These are phyloP conservation scores for Platanthera zijinensis DNA, from an alignment of 106 monocot species.

Conservation along the genomic window DNA sequence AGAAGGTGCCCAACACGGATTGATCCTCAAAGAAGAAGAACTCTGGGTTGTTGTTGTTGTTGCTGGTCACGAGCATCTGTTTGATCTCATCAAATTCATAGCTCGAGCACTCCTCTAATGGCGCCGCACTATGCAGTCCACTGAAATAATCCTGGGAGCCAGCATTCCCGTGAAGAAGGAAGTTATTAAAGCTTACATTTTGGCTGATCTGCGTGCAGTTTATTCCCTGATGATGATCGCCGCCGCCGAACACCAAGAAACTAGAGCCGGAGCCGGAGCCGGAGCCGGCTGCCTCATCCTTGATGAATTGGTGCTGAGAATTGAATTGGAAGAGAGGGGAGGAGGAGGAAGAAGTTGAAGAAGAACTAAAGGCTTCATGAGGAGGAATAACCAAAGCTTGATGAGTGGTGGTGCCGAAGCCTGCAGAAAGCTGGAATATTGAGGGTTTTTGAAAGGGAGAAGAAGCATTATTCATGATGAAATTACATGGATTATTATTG, in stretches of 20 bases:
- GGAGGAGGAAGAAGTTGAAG: not conserved
- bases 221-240: not conserved
- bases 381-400: conserved; percentile 2
- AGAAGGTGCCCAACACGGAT: not conserved
- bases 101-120: conserved; percentile 4
- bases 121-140: not conserved
- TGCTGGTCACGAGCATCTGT: not conserved
- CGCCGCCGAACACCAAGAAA: not conserved
- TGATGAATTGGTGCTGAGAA: not conserved
- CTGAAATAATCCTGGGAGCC: not conserved
- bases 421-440: not conserved
- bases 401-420: not conserved
- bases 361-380: not conserved
- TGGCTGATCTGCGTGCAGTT: not conserved
- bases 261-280: not conserved
- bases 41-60: not conserved
- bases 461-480: not conserved
- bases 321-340: not conserved
- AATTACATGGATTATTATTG: not conserved
- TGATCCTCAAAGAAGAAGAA: not conserved
- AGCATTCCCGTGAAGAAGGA: not conserved
- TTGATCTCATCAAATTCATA: conserved; percentile 4
- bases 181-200: not conserved
- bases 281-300: not conserved
- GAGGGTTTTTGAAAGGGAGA: not conserved